Evolutionary conservation across 768 basidiomycete species (phyloP), one percentile per base, ranked within the genome.

Genomic region (Rhizopogon sp.): DNA sequence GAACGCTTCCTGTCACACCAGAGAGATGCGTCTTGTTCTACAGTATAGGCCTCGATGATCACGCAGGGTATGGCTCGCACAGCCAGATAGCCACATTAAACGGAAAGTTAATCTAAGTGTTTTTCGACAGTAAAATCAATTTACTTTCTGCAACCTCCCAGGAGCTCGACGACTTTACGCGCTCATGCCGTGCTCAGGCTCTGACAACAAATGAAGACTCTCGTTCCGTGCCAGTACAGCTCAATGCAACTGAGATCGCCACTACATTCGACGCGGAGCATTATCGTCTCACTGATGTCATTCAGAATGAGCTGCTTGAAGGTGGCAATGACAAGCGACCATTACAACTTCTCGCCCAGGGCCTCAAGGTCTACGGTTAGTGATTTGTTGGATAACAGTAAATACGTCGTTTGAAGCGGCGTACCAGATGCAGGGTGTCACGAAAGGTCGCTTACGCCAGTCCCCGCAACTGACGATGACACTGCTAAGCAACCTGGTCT

Each of bases 291-390:
- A 31, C 73, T 9, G 64, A 69, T n/a, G 42, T 55, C 10, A 59
- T 74, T 43, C 60, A 58, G 8, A 44, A 51, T 1, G 46, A 58
- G 22, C 56, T 70, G 6, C 45, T 69, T 16, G 51, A 64, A n/a
- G 64, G 68, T 13, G 56, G 61, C 2, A 52, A 57, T n/a, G 55
- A 62, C 20, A 44, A 59, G 6, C 52, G 75, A 79, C 56, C 56
- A 76, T 6, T 76, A 76, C 62, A 79, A 79, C 56, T 62, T 16
- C 20, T 49, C 31, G 33, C 39, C 20, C 20, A 37, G 14, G 6
- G 37, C 33, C 20, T 79, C 46, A 76, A 79, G 39, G 71, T 79
- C 2, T 79, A 79, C 49, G 72, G 79, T 77, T 53, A 16, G 62
- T 62, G 6, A 22, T 31, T 16, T 46, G 25, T 39, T 2, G 43